Evolutionary conservation across 1,284 basidiomycete species (phyloP), one percentile per base, ranked within the genome.

Genomic region (Violaceomyces palustris): DNA sequence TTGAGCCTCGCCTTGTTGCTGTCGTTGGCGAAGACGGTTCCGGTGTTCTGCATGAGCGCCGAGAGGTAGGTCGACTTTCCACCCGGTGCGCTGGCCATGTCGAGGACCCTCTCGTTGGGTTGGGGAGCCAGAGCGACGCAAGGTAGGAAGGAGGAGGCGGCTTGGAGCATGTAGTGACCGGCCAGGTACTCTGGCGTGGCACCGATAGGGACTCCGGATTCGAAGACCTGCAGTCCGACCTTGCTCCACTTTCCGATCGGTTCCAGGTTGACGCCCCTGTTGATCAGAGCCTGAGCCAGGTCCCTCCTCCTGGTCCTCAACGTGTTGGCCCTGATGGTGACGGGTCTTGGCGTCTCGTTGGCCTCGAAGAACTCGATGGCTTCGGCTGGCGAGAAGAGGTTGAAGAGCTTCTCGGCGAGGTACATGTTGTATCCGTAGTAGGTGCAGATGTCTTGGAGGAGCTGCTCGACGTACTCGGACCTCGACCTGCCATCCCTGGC

Each of bases 391-490:
- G 88, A 82, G 77, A 99, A 98, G 25, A 99, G 79, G 59, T 87
- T 84, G 77, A 97, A 93, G 18, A 99, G 78, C 76, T 96, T 96
- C 72, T 92, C 88, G 3, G 87, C 83, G 35, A 99, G 81, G 77
- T 91, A 98, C 9, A 88, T 84, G 69, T 97, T 98, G 78, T 99
- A 98, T 32, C 94, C 94, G 73, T 97, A 97, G 77, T 98, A 98
- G 28, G 52, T 61, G 56, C 69, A 70, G 25, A 72, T 64, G 37
- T 72, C 68, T 38, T 96, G 90, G 31, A 93, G 77, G 34, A 98
- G 78, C 74, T 96, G 93, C 31, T 87, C 83, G 34, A 87, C 79
- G 66, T 97, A 92, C 70, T 98, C 94, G 30, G 88, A 58, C 15
- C 73, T 56, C 82, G 40, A 92, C 79, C 61, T 88, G 81, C 64